These are phyloP conservation scores for Botryotinia convoluta DNA, from an alignment of 2,329 filamentous ascomycete genomes.

Conservation along the genomic window DNA sequence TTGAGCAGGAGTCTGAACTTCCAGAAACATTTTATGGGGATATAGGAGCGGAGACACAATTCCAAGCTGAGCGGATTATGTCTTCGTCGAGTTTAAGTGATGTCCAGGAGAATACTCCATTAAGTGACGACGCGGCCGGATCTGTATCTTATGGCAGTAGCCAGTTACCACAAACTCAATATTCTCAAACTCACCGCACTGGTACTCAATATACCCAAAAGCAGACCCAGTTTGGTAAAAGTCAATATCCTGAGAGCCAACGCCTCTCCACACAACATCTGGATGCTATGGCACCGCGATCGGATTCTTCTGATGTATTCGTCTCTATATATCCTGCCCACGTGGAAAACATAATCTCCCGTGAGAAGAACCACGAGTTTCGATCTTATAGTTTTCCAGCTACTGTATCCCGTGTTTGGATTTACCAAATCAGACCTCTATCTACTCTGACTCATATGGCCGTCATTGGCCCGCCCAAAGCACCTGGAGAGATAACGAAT, in stretches of 20 bases:
- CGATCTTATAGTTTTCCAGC: slow-evolving; percentile 54
- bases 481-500: slow-evolving; percentile 48
- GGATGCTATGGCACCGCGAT: slow-evolving; percentile 48
- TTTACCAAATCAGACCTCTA: slow-evolving; percentile 51
- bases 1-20: neutral
- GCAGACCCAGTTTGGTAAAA: slow-evolving; percentile 23
- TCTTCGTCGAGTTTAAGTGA: slow-evolving; percentile 9
- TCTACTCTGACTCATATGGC: slow-evolving; percentile 59
- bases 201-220: neutral
- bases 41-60: slow-evolving; percentile 34
- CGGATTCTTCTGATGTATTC: slow-evolving; percentile 52
- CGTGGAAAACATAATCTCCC: slow-evolving; percentile 49
- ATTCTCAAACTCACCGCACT: neutral
- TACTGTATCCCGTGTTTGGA: slow-evolving; percentile 59
- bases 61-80: slow-evolving; percentile 25
- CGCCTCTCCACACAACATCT: slow-evolving; percentile 51
- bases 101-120: neutral
- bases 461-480: slow-evolving; percentile 47
- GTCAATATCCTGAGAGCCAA: slow-evolving; percentile 45
- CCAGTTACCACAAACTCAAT: slow-evolving; percentile 24
- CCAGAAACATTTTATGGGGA: slow-evolving; percentile 35
- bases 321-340: slow-evolving; percentile 49
- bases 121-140: slow-evolving; percentile 16
- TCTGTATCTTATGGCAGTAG: neutral
- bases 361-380: slow-evolving; percentile 54